A percentile compares a stretch with the other conserved stretches of the same genome.
These are phyloP conservation scores for Secale cereale DNA, from an alignment of 176 grass and related monocot genomes.

Conservation along the genomic window DNA sequence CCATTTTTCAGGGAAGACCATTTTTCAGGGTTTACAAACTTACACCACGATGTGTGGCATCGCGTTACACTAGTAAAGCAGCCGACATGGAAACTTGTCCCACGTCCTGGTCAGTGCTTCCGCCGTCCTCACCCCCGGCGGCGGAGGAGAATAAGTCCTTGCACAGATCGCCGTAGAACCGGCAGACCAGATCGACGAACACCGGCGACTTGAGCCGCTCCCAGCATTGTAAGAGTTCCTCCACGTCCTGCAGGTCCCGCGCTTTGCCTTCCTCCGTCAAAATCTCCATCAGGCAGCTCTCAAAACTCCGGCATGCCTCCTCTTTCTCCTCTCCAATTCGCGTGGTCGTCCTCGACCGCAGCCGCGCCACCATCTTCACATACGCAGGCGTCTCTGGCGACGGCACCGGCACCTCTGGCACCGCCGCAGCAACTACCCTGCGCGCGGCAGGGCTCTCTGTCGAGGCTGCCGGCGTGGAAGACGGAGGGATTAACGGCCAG, in stretches of 20 bases:
- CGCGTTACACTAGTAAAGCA: neutral
- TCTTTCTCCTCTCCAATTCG: neutral
- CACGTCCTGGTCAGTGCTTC: neutral
- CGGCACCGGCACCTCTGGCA: neutral
- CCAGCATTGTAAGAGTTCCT: slow-evolving; percentile 72
- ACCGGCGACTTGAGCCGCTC: slow-evolving; percentile 64
- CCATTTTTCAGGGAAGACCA: too few species aligned
- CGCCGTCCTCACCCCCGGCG: neutral
- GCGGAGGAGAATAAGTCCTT: slow-evolving; percentile 47
- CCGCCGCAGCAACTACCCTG: neutral
- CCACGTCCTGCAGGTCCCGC: slow-evolving; percentile 63
- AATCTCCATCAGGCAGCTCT: slow-evolving; percentile 65
- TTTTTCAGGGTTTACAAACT: too few species aligned
- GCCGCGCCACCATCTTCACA: slow-evolving; percentile 47
- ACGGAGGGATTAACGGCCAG: slow-evolving; percentile 39
- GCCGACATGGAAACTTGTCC: neutral
- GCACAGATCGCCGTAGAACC: slow-evolving; percentile 73
- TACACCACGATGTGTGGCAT: neutral
- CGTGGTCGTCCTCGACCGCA: slow-evolving; percentile 23
- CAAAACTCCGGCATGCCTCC: slow-evolving; percentile 57
- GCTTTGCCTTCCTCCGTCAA: slow-evolving; percentile 62
- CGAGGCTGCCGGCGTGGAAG: neutral
- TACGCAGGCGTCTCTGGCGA: slow-evolving; percentile 57
- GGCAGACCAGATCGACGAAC: slow-evolving; percentile 62
- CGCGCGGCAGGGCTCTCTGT: neutral